Percentiles rank a stretch among this genome's conserved stretches.
phyloP scores from a whole-genome alignment of 768 basidiomycete species.

The Amanita phalloides region DNA sequence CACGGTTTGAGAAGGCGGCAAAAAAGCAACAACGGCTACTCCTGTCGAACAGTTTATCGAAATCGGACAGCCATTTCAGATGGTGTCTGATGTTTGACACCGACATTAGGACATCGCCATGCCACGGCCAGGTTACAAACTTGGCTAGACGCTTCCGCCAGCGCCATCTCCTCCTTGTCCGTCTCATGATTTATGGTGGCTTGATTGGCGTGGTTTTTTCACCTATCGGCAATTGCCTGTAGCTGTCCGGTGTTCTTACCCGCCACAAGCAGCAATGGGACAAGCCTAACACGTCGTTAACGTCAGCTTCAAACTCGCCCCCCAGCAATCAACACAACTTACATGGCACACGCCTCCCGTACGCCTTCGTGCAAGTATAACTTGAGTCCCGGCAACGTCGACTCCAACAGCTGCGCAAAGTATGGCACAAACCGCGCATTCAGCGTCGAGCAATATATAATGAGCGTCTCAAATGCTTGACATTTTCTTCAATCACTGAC shows the following conservation, averaged over 20 bases:
- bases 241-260: conserved; percentile 63
- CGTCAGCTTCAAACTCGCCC: not conserved
- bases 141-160: conserved; percentile 58
- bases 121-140: conserved; percentile 31
- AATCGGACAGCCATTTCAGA: no score
- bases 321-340: conserved; percentile 15
- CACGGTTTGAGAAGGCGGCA: no score
- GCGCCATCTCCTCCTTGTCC: conserved; percentile 58
- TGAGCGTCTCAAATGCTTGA: conserved; percentile 79
- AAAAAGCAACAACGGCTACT: no score
- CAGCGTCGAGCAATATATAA: conserved; percentile 68
- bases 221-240: conserved; percentile 54
- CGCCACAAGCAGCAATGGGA: conserved; percentile 60
- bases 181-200: conserved; percentile 19
- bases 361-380: conserved; percentile 86
- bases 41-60: no score
- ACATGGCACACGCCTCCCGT: conserved; percentile 70
- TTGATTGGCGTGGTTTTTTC: conserved; percentile 40
- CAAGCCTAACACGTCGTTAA: conserved; percentile 32
- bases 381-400: conserved; percentile 56
- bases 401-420: conserved; percentile 56
- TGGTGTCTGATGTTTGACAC: no score
- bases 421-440: conserved; percentile 62
- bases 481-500: conserved; percentile 76
- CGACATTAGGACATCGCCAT: no score